These are phyloP conservation scores for Phytopythium oedochilum DNA, from an alignment of 352 stramenopile species.

Conservation along the genomic window DNA sequence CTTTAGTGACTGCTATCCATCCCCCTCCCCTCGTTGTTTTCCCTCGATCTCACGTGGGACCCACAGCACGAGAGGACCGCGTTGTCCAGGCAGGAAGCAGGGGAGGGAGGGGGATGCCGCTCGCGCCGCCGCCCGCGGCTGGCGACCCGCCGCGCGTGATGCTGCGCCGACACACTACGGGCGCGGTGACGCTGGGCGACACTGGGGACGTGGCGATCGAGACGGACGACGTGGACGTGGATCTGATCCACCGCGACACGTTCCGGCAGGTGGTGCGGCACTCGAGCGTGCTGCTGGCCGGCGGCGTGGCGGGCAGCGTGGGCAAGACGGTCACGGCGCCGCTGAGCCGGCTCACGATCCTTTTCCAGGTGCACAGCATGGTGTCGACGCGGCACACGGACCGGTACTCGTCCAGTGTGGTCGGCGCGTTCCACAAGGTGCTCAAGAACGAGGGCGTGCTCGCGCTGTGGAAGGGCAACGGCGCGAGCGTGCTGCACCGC, in stretches of 20 bases:
- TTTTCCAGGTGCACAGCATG: slow-evolving; percentile 97
- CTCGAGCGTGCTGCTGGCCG: slow-evolving; percentile 77
- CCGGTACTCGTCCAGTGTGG: slow-evolving; percentile 70
- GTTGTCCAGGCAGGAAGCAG: too few species aligned
- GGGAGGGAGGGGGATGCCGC: neutral
- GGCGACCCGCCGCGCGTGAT: slow-evolving; percentile 32
- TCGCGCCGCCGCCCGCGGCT: slow-evolving; percentile 9
- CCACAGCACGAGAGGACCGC: too few species aligned
- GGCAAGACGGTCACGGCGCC: slow-evolving; percentile 95
- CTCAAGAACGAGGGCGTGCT: slow-evolving; percentile 90
- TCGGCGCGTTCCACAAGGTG: slow-evolving; percentile 87
- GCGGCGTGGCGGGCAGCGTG: slow-evolving; percentile 92
- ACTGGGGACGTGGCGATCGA: slow-evolving; percentile 71
- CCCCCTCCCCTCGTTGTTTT: neutral
- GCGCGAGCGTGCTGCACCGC: slow-evolving; percentile 92
- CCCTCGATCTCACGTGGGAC: too few species aligned
- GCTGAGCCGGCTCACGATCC: slow-evolving; percentile 93
- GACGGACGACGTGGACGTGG: slow-evolving; percentile 75
- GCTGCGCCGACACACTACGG: slow-evolving; percentile 74
- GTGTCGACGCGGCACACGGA: slow-evolving; percentile 87
- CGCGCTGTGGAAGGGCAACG: slow-evolving; percentile 96
- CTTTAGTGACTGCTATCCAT: too few species aligned
- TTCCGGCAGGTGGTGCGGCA: slow-evolving; percentile 72
- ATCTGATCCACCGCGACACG: slow-evolving; percentile 62
- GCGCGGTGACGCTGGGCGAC: slow-evolving; percentile 78